Conservation (phyloP, 306 rosid species). For the Rosa lucieae region DNA sequence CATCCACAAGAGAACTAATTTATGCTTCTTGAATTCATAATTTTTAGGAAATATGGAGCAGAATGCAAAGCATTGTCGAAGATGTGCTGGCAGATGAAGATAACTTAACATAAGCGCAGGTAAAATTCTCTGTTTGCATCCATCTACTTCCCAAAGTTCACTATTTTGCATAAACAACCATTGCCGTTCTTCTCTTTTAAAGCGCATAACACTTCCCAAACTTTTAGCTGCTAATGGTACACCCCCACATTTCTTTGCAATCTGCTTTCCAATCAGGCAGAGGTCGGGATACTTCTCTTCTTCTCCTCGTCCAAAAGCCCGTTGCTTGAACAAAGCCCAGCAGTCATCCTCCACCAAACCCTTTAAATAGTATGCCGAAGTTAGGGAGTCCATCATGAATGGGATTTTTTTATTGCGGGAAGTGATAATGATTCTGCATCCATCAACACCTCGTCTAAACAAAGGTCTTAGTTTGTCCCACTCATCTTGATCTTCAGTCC, state of each 20-base stretch:
- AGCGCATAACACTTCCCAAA: slow-evolving; percentile 8
- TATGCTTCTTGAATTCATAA: slow-evolving; percentile 1
- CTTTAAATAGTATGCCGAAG: not conserved
- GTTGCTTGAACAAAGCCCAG: slow-evolving; percentile 9
- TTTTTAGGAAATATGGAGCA: slow-evolving; percentile 17
- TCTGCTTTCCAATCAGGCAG: slow-evolving; percentile 7
- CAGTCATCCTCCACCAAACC: slow-evolving; percentile 4
- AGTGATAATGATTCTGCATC: slow-evolving; percentile 14
- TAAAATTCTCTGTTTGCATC: not conserved
- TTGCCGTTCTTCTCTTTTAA: not conserved
- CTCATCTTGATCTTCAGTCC: slow-evolving; percentile 8
- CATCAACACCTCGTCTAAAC: slow-evolving; percentile 9
- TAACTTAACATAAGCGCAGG: slow-evolving; percentile 26
- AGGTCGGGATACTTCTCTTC: not conserved
- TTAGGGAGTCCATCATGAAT: not conserved
- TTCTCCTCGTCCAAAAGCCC: slow-evolving; percentile 9
- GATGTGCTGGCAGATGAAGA: not conserved
- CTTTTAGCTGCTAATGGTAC: slow-evolving; percentile 21
- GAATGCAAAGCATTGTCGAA: slow-evolving; percentile 17
- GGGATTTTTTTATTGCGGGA: slow-evolving; percentile 3
- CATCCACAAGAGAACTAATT: slow-evolving; percentile 19
- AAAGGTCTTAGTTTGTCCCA: slow-evolving; percentile 18
- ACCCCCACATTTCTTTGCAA: slow-evolving; percentile 17
- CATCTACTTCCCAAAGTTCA: slow-evolving; percentile 17
- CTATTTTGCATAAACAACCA: slow-evolving; percentile 13